A percentile compares a stretch with the other conserved stretches of the same genome.
phyloP scores from a whole-genome alignment of 163 green algal genomes.

The Volvox carteri region DNA sequence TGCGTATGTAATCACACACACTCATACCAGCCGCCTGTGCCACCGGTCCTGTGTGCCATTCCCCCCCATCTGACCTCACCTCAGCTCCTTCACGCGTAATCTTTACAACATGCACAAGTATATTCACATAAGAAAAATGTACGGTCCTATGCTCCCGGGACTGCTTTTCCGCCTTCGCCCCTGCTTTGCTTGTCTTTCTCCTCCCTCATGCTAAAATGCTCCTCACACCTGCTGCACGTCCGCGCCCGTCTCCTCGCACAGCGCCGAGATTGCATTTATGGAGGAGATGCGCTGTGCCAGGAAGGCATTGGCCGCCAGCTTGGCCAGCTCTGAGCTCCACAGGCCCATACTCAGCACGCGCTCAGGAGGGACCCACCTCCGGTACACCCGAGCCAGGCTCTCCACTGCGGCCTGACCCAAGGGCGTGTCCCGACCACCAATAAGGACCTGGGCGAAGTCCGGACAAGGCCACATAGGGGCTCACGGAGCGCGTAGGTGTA shows the following conservation, averaged over 20 bases:
- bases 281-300: slow-evolving; percentile 95
- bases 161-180: no score
- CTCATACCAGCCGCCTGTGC: no score
- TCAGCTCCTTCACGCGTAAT: no score
- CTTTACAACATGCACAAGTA: no score
- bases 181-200: neutral
- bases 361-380: slow-evolving; percentile 79
- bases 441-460: slow-evolving; percentile 54
- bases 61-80: no score
- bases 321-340: slow-evolving; percentile 83
- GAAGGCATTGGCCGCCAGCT: slow-evolving; percentile 92
- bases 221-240: slow-evolving; percentile 61
- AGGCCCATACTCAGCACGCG: slow-evolving; percentile 78
- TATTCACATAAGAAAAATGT: no score
- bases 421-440: slow-evolving; percentile 44
- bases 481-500: no score
- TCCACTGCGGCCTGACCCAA: slow-evolving; percentile 37
- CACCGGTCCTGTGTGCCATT: no score
- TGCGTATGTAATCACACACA: no score
- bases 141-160: no score
- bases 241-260: slow-evolving; percentile 76
- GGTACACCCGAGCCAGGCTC: slow-evolving; percentile 70
- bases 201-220: neutral
- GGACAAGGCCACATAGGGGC: no score
- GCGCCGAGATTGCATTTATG: slow-evolving; percentile 84